Percentiles rank a stretch among this genome's conserved stretches.
Evolutionary conservation across 257 asterid species (phyloP).

Genomic region (Jasminum sambac): DNA sequence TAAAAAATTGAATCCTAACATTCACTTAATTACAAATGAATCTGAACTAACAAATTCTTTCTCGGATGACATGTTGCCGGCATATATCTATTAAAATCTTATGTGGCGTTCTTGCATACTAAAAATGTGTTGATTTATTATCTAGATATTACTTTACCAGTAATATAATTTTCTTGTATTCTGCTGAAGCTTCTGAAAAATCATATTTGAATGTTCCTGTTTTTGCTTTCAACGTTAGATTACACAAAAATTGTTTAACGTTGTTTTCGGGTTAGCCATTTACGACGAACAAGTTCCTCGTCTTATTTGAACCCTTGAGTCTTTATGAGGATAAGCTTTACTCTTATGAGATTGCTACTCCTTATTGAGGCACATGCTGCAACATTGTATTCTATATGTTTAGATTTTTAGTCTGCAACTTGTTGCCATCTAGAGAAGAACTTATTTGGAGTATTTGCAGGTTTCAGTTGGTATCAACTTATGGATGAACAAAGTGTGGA

Average conservation of each 20-base stretch:
- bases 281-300: constrained; percentile 10
- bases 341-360: constrained; percentile 8
- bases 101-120: background rate
- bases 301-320: constrained; percentile 3
- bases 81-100: background rate
- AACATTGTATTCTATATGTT: background rate
- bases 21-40: background rate
- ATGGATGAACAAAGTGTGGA: constrained; percentile 42
- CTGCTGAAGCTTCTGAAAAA: background rate
- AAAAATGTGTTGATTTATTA: background rate
- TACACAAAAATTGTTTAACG: background rate
- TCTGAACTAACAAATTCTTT: constrained; percentile 11
- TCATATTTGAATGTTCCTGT: background rate
- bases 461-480: constrained; percentile 43
- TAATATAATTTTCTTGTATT: background rate
- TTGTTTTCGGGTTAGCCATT: background rate
- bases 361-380: background rate
- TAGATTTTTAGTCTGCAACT: background rate
- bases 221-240: background rate
- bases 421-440: constrained; percentile 13
- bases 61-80: constrained; percentile 13
- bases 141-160: background rate
- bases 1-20: too few relatives aligned
- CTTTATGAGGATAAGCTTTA: constrained; percentile 1
- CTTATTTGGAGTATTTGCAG: constrained; percentile 35